Base-by-base conservation (phyloP, 2,329 filamentous ascomycete genomes). In the Pyrenophora teres region DNA sequence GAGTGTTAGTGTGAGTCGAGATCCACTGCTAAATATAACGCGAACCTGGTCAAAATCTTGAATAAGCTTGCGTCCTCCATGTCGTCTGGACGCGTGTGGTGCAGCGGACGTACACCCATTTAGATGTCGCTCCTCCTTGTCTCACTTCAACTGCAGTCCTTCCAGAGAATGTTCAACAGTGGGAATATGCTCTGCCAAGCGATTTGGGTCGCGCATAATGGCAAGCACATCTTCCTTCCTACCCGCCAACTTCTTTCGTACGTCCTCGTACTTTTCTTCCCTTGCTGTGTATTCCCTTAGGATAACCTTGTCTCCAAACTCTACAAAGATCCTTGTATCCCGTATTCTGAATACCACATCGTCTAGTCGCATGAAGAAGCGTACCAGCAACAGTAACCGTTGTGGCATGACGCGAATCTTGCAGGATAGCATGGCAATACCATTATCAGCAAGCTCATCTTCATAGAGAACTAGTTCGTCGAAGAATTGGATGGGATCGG, bases 371-470 rank as follows among this genome's bases (percentile, higher is more conserved):
- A 99, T 90, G 74, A 96, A 99, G 70, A 97, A 87, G 19, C 94
- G 83, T 60, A 85, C 86, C 3, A 99, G 83, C 54, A 99, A 80
- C 48, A 99, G 81, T 76, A 99, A 86, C 48, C 94, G 82, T 65
- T 87, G 85, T 48, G 92, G 90, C 87, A 97, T 97, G 50, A 97
- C 93, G 53, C 94, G 83, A 43, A 97, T 79, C 79, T 99, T 99
- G 75, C 89, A 91, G 56, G 87, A 95, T 52, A 95, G 81, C 70
- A 97, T 83, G 25, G 91, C 90, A 63, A 97, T 94, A 55, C 94
- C 94, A 70, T 99, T 99, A 74, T 99, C 94, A 54, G 96, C 94
- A 40, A 99, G 83, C 79, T 99, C 94, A 76, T 95, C 95, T 78
- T 99, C 94, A 73, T 96, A 99, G 40, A 99, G 82, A 64, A 97